Percentiles rank a stretch among this genome's conserved stretches.
Conservation (phyloP, 108 stramenopile species). For the Ochromonas danica region DNA sequence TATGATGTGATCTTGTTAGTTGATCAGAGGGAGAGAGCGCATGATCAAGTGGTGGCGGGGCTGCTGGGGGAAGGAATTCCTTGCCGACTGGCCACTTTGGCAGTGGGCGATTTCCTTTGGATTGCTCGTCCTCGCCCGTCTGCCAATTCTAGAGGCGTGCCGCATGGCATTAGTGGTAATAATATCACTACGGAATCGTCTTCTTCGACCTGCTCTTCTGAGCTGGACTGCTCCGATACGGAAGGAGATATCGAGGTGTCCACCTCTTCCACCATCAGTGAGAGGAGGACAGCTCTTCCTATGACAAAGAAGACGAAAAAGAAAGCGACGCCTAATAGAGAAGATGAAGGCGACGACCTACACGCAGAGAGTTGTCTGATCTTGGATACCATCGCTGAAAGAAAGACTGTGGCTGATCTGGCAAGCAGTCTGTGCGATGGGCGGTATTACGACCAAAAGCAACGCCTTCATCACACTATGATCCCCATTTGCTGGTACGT, state of each 20-base stretch:
- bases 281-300: too few species aligned
- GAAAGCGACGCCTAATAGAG: too few species aligned
- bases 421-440: not conserved
- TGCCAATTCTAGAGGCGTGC: not conserved
- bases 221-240: not conserved
- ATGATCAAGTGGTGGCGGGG: not conserved
- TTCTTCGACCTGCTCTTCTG: too few species aligned
- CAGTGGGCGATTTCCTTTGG: conserved; percentile 10
- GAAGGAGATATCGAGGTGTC: not conserved
- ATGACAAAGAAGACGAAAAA: too few species aligned
- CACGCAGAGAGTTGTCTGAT: not conserved
- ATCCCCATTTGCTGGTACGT: not conserved
- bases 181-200: not conserved
- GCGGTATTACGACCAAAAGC: conserved; percentile 18
- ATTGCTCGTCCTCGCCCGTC: not conserved
- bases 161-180: not conserved
- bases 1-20: conserved; percentile 3
- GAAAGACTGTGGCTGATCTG: not conserved
- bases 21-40: not conserved
- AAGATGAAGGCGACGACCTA: too few species aligned
- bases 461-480: not conserved
- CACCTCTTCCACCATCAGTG: not conserved
- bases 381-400: not conserved
- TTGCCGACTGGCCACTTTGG: not conserved
- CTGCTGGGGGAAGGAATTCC: not conserved